Evolutionary conservation across 768 basidiomycete genomes (phyloP), one percentile per base, ranked within the genome.

Genomic region (Lactarius tabidus): DNA sequence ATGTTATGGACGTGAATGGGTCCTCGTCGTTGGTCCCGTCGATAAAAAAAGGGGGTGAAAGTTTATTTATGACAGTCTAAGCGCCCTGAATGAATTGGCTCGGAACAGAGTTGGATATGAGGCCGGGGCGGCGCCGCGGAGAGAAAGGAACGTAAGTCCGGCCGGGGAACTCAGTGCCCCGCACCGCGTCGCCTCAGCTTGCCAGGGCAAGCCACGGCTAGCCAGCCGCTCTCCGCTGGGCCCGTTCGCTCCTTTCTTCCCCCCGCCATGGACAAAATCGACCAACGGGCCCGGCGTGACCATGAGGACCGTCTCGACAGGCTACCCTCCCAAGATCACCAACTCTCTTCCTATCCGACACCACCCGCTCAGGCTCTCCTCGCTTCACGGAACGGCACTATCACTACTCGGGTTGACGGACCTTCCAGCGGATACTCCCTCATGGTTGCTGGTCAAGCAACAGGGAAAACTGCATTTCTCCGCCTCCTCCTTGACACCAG

Each of bases 381-480:
- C 71, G 60, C 65, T 70, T 70, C 74, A 62, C 59, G 74, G 72
- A 66, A 72, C 48, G 55, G 64, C 70, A 64, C 70, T 71, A 72
- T 71, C 72, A 60, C 67, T 65, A 54, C 65, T 66, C 70, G 72
- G 67, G 66, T 51, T 63, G 68, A 72, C 73, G 73, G 70, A 70
- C 69, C 75, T 75, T 69, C 76, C 79, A 79, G 72, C 72, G 78
- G 78, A 41, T 83, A 84, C 79, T 87, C 87, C 70, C 79, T 93
- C 75, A 88, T 93, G 79, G 90, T 91, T 72, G 91, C 90, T 64
- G 91, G 91, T 59, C 86, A 84, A 74, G 81, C 87, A 77, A 87
- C 88, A 77, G 89, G 90, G 77, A 94, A 94, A 82, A 91, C 91
- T 28, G 88, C 90, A 66, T 90, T 94, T 73, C 87, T 93, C 73